Conservation (phyloP, 805 yeast genomes). For the fission yeast (Schizosaccharomyces pombe) region DNA sequence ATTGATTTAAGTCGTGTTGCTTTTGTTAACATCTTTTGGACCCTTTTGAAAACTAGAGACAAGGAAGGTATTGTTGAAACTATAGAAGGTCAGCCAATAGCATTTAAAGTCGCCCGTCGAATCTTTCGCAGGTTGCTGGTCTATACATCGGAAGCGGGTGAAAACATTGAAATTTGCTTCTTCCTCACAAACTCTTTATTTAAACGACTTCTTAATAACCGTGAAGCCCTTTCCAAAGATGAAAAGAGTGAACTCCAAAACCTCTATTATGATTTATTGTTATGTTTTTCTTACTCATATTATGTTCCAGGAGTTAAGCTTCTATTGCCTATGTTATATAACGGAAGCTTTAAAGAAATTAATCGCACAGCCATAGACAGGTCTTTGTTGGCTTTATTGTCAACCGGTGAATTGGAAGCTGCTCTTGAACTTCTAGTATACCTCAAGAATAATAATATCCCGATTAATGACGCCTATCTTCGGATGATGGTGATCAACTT, state of each 20-base stretch:
- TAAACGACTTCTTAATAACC: background rate
- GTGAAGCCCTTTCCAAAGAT: background rate
- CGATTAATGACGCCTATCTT: background rate
- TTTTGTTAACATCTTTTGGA: background rate
- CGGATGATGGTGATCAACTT: background rate
- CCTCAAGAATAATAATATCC: background rate
- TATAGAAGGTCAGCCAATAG: no score
- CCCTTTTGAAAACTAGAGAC: background rate
- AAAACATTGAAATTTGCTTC: background rate
- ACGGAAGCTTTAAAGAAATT: background rate
- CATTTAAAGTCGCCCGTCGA: no score
- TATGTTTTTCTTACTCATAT: background rate
- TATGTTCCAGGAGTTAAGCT: background rate
- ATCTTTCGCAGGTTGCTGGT: no score
- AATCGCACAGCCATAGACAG: background rate
- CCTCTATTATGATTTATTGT: background rate
- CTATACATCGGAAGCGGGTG: no score
- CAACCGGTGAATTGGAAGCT: background rate
- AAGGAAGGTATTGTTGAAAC: background rate
- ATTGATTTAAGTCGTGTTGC: background rate
- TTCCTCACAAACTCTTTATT: background rate
- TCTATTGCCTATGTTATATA: background rate
- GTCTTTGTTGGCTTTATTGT: background rate
- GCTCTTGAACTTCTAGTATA: background rate
- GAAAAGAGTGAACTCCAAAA: background rate